phyloP scores from a whole-genome alignment of 2,329 filamentous ascomycete species.

The Xylariaceae sp. region DNA sequence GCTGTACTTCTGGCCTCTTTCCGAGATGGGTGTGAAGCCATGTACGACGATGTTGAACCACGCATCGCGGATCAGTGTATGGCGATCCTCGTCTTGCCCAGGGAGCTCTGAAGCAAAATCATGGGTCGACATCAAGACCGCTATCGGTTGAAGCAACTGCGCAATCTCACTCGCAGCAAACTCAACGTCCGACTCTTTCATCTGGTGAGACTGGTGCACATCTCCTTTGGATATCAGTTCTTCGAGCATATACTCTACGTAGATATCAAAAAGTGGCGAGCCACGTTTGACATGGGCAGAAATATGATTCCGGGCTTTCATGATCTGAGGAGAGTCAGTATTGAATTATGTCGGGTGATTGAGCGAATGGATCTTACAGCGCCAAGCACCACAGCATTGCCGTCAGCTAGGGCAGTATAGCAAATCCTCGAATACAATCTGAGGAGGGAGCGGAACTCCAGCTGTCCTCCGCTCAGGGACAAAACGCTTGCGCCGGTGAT shows the following conservation, averaged over 20 bases:
- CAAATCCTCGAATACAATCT: slow-evolving; percentile 74
- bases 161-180: slow-evolving; percentile 80
- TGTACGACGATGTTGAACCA: slow-evolving; percentile 99
- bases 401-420: slow-evolving; percentile 63
- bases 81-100: slow-evolving; percentile 56
- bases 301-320: slow-evolving; percentile 71
- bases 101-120: slow-evolving; percentile 42
- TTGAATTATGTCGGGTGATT: background rate
- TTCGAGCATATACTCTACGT: slow-evolving; percentile 76
- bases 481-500: slow-evolving; percentile 74
- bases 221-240: slow-evolving; percentile 87
- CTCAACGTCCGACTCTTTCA: slow-evolving; percentile 70
- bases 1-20: slow-evolving; percentile 63
- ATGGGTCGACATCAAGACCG: slow-evolving; percentile 67
- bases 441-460: slow-evolving; percentile 79
- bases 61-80: slow-evolving; percentile 73
- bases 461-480: slow-evolving; percentile 66
- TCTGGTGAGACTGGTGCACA: slow-evolving; percentile 64
- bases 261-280: slow-evolving; percentile 73
- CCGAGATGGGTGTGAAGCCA: slow-evolving; percentile 71
- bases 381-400: slow-evolving; percentile 58
- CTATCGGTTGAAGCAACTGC: slow-evolving; percentile 80
- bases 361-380: slow-evolving; percentile 48
- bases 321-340: slow-evolving; percentile 39
- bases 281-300: slow-evolving; percentile 60